phyloP scores from a whole-genome alignment of 768 basidiomycete genomes.

The Leccinellum rugosiceps region DNA sequence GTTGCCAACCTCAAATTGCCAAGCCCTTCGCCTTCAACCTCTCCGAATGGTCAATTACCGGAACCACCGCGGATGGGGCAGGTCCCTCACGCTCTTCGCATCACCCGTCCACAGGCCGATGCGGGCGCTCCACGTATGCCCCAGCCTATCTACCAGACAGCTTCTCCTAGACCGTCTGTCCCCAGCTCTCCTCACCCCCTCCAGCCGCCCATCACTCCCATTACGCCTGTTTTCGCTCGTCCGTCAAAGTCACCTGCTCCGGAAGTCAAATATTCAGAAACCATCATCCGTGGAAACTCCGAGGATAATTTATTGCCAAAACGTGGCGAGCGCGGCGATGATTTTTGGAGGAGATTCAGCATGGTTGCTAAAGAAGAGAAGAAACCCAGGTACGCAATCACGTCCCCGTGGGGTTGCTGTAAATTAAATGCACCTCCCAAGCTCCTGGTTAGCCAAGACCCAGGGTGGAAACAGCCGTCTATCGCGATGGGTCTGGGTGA shows the following conservation, averaged over 20 bases:
- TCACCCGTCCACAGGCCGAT: conserved; percentile 18
- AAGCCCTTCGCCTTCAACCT: conserved; percentile 42
- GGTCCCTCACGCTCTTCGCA: conserved; percentile 26
- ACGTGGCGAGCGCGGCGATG: conserved; percentile 72
- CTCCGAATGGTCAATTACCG: conserved; percentile 26
- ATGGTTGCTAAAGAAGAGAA: conserved; percentile 75
- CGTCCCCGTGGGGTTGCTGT: background rate
- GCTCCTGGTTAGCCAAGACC: conserved; percentile 68
- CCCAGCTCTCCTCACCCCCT: conserved; percentile 69
- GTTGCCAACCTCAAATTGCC: conserved; percentile 62
- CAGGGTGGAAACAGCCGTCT: conserved; percentile 49
- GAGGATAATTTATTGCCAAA: conserved; percentile 67
- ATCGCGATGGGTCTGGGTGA: conserved; percentile 67
- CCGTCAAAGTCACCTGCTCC: conserved; percentile 42
- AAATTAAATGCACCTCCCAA: conserved; percentile 23
- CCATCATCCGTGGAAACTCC: conserved; percentile 63
- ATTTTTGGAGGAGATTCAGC: conserved; percentile 85
- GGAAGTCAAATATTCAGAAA: conserved; percentile 48
- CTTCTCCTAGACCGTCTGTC: conserved; percentile 31
- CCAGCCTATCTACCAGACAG: conserved; percentile 32
- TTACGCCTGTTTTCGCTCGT: conserved; percentile 72
- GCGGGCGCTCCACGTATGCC: conserved; percentile 25
- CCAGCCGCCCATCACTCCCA: conserved; percentile 74
- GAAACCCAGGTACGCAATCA: conserved; percentile 42
- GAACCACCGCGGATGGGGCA: conserved; percentile 28